Base-by-base conservation (phyloP, 2,329 filamentous ascomycete genomes). In the Fulvia fulva region DNA sequence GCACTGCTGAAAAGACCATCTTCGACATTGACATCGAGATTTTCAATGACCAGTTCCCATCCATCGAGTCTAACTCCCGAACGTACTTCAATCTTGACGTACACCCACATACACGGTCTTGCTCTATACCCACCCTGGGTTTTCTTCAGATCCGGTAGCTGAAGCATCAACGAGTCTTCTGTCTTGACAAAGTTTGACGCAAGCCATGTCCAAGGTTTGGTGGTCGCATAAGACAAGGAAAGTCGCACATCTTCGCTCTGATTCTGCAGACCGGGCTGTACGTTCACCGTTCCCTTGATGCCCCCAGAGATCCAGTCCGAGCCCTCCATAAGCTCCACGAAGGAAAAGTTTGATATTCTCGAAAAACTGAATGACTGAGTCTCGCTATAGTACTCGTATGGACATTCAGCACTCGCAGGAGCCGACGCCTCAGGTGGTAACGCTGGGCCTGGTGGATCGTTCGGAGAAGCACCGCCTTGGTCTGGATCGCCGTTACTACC, bases 11-110 rank as follows among this genome's bases (percentile, higher is more conserved):
- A 70, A 0, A 70, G 58, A 23, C 71, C 70, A 6, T 68, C 59
- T 26, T 74, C 71, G 9, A 76, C 63, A 5, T 72, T 65, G 63
- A 77, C 71, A 22, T 74, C 70, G 41, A 77, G 64, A 54, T 77
- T 73, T 2, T 67, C 69, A 14, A 72, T 71, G 3, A 62, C 58
- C 19, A 77, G 59, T 11, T 70, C 67, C 32, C 77, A 66, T 12
- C 71, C 70, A 11, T 74, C 65, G 1, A 77, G 54, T 2, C 60
- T 60, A 3, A 70, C 60, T 7, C 70, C 70, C 8, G 68, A 52
- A n/a, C 69, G 69, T 56, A 78, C 64, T 55, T 74, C 74, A 3
- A 78, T 57, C 0, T 68, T 67, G 11, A 76, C 63, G 14, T 68
- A 72, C 28, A 78, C 70, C 19, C 72, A 73, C 12, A 78, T 60